These are phyloP conservation scores for Apiospora malaysiana DNA, from an alignment of 2,329 filamentous ascomycete genomes.

Conservation along the genomic window DNA sequence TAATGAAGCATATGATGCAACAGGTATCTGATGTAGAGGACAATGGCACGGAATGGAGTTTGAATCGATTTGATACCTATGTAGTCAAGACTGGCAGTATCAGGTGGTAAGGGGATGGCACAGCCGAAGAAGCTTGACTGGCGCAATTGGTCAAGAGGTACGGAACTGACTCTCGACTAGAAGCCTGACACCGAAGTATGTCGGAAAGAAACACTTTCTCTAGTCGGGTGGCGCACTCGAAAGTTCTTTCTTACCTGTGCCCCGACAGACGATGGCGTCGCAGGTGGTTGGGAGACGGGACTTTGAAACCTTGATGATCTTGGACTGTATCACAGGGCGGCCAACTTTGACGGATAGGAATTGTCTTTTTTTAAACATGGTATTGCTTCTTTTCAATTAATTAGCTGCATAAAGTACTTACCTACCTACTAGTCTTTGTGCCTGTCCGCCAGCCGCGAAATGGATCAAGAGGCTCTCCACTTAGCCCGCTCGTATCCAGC, in stretches of 20 bases:
- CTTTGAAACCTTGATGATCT: constrained; percentile 12
- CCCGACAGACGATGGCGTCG: not conserved
- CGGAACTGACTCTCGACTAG: not conserved
- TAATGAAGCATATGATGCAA: too few relatives aligned
- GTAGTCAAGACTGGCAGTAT: too few relatives aligned
- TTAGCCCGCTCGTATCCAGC: not conserved
- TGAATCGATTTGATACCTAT: too few relatives aligned
- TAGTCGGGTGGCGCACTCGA: not conserved
- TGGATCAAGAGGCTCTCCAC: constrained; percentile 1
- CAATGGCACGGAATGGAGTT: too few relatives aligned
- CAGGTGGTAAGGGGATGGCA: not conserved
- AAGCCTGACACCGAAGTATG: not conserved
- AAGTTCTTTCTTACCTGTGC: not conserved
- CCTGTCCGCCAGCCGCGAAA: not conserved
- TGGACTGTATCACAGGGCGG: not conserved
- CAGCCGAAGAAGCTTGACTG: not conserved
- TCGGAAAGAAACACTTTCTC: not conserved
- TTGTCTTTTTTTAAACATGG: not conserved
- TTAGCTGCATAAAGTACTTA: not conserved
- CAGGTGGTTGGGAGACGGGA: constrained; percentile 4
- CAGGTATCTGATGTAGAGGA: too few relatives aligned
- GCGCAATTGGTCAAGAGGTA: not conserved
- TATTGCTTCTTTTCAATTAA: not conserved
- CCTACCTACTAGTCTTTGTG: not conserved
- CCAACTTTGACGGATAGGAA: not conserved